These are phyloP conservation scores for Fusarium sp. DNA, from an alignment of 2,329 filamentous ascomycete species.

Conservation along the genomic window DNA sequence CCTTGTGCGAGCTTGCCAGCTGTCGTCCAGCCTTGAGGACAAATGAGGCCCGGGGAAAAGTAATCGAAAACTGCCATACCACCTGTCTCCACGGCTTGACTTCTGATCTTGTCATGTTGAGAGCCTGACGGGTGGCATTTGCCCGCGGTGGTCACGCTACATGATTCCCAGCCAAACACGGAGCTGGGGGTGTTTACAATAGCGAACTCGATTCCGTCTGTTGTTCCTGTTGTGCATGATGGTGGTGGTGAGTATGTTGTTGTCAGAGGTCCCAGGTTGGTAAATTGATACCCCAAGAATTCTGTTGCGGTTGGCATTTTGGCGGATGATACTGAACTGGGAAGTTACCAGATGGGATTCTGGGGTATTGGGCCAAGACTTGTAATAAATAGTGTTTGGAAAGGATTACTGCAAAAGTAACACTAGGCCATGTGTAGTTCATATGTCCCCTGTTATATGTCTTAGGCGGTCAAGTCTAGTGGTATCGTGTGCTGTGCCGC, in stretches of 20 bases:
- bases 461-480: background rate
- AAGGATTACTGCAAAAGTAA: background rate
- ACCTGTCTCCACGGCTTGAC: background rate
- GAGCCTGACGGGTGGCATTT: constrained; percentile 42
- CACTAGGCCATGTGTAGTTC: background rate
- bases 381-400: background rate
- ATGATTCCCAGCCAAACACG: constrained; percentile 16
- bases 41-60: constrained; percentile 41
- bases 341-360: background rate
- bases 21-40: constrained; percentile 44
- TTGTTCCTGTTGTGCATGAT: constrained; percentile 31
- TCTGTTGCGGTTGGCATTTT: constrained; percentile 42
- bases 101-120: constrained; percentile 13
- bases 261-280: constrained; percentile 47
- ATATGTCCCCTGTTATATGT: background rate
- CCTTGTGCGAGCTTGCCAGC: constrained; percentile 30
- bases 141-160: background rate
- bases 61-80: constrained; percentile 21
- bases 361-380: background rate
- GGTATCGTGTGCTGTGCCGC: background rate
- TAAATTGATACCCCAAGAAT: constrained; percentile 35
- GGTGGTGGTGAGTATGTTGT: constrained; percentile 44
- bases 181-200: background rate
- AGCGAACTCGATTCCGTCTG: constrained; percentile 1
- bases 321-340: background rate